Evolutionary conservation across 2,329 filamentous ascomycete species (phyloP).

Genomic region (Trematosphaeria pertusa): DNA sequence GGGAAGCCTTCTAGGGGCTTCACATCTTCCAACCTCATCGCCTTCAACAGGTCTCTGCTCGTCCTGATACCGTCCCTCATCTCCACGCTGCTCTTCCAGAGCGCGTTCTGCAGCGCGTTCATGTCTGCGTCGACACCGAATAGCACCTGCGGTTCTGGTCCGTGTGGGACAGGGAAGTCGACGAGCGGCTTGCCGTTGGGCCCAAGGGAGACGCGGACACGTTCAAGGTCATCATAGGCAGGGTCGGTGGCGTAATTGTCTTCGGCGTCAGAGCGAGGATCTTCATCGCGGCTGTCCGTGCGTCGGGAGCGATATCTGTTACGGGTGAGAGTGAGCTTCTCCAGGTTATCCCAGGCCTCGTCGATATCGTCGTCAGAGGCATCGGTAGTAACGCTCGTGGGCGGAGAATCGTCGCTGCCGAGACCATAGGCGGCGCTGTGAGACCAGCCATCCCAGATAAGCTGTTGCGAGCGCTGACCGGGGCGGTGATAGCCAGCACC

Average conservation of each 20-base stretch:
- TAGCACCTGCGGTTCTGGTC: slow-evolving; percentile 37
- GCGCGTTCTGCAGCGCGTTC: slow-evolving; percentile 27
- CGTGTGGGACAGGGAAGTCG: slow-evolving; percentile 41
- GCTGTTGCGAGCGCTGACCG: slow-evolving; percentile 37
- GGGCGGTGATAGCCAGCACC: slow-evolving; percentile 24
- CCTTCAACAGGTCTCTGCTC: slow-evolving; percentile 37
- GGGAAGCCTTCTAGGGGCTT: slow-evolving; percentile 5
- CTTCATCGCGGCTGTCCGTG: slow-evolving; percentile 28
- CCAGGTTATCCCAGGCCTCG: slow-evolving; percentile 43
- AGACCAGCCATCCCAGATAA: slow-evolving; percentile 42
- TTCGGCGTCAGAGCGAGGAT: slow-evolving; percentile 29
- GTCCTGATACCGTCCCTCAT: slow-evolving; percentile 39
- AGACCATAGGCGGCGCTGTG: slow-evolving; percentile 41
- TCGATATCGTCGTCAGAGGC: slow-evolving; percentile 43
- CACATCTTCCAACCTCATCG: slow-evolving; percentile 35
- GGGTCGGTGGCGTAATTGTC: slow-evolving; percentile 32
- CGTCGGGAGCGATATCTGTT: slow-evolving; percentile 21
- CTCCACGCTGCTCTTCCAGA: slow-evolving; percentile 41
- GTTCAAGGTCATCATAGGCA: slow-evolving; percentile 24
- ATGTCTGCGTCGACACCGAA: slow-evolving; percentile 28
- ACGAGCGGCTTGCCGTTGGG: slow-evolving; percentile 42
- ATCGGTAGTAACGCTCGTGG: slow-evolving; percentile 40
- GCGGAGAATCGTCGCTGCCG: slow-evolving; percentile 36
- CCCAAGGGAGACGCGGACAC: slow-evolving; percentile 34
- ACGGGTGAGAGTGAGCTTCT: slow-evolving; percentile 27